Evolutionary conservation across 257 asterid genomes (phyloP).

Genomic region (Lithospermum erythrorhizon): DNA sequence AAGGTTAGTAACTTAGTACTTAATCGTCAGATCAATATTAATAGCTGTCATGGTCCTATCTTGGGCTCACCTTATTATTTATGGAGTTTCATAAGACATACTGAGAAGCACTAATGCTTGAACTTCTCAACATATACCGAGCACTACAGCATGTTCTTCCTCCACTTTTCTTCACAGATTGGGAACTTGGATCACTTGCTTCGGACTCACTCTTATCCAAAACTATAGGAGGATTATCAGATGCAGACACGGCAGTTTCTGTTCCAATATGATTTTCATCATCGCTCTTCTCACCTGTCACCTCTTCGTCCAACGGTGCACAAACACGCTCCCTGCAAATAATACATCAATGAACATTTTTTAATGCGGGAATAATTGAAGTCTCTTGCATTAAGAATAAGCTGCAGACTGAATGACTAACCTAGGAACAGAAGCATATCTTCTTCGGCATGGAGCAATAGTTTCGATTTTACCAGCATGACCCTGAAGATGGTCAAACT

Average conservation of each 20-base stretch:
- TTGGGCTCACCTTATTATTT: neutral
- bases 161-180: constrained; percentile 29
- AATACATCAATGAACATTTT: neutral
- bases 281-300: constrained; percentile 30
- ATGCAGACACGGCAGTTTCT: constrained; percentile 38
- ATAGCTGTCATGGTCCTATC: neutral
- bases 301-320: constrained; percentile 56
- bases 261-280: constrained; percentile 26
- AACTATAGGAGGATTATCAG: constrained; percentile 48
- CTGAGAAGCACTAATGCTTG: constrained; percentile 75
- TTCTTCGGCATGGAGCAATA: constrained; percentile 52
- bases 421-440: constrained; percentile 94
- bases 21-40: no score
- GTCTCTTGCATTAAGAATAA: neutral
- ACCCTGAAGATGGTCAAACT: constrained; percentile 77
- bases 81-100: constrained; percentile 46
- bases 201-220: constrained; percentile 27
- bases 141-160: constrained; percentile 59
- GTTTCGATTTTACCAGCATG: constrained; percentile 46
- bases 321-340: constrained; percentile 72
- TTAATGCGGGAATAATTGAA: neutral
- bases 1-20: no score
- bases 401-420: constrained; percentile 10
- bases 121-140: constrained; percentile 70
- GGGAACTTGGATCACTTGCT: constrained; percentile 23